Conservation (phyloP, 352 stramenopile genomes). For the Blastocystis sp. region DNA sequence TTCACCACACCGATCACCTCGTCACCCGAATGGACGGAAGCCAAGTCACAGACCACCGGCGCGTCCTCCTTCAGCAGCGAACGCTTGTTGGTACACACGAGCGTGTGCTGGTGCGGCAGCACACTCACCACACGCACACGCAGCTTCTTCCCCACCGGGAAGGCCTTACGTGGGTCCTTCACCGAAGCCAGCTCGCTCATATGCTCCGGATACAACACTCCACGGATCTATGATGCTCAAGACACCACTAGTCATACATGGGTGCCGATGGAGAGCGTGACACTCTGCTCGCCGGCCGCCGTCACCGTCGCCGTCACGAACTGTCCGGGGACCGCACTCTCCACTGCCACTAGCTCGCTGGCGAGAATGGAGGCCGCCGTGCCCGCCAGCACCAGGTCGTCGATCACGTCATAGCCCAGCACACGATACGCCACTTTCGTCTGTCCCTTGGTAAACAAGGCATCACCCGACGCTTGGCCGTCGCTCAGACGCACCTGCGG, state of each 20-base stretch:
- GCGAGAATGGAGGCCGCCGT: background rate
- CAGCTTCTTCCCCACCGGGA: background rate
- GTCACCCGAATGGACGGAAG: background rate
- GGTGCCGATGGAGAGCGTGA: background rate
- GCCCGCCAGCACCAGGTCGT: slow-evolving; percentile 13
- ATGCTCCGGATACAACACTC: slow-evolving; percentile 15
- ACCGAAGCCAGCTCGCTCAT: slow-evolving; percentile 35
- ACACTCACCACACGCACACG: slow-evolving; percentile 5
- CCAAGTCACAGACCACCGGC: background rate
- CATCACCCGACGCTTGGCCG: background rate
- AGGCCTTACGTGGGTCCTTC: background rate
- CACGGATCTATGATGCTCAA: slow-evolving; percentile 14
- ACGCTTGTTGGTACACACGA: slow-evolving; percentile 44
- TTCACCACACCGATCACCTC: background rate
- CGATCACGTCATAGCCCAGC: slow-evolving; percentile 26
- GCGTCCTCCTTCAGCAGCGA: slow-evolving; percentile 5
- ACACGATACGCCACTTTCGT: slow-evolving; percentile 28
- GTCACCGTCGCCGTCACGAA: background rate
- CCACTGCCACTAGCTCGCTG: background rate
- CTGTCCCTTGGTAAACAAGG: background rate
- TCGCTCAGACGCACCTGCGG: background rate
- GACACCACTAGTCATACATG: background rate
- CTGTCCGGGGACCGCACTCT: slow-evolving; percentile 5
- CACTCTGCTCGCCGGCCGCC: background rate
- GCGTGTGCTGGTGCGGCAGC: background rate